Conservation (phyloP, 768 basidiomycete species). For the Leccinum incarnatum region DNA sequence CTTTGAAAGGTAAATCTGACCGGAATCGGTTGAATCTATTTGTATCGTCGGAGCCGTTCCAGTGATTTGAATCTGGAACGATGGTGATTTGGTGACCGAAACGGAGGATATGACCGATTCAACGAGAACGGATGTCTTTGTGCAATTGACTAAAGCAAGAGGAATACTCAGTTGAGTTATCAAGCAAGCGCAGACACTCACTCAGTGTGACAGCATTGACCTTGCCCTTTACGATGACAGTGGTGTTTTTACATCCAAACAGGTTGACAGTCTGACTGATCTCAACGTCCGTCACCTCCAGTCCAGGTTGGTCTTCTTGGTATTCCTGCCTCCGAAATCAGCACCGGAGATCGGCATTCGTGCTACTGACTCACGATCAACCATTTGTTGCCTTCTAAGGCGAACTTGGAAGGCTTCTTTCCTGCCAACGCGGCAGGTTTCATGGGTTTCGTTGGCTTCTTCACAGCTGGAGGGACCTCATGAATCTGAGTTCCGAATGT, state of each 20-base stretch:
- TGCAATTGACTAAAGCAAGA: conserved; percentile 68
- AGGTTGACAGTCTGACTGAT: conserved; percentile 84
- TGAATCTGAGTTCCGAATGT: not conserved
- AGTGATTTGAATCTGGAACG: conserved; percentile 89
- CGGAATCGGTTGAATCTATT: conserved; percentile 92
- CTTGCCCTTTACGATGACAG: conserved; percentile 86
- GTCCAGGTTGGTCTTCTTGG: conserved; percentile 73
- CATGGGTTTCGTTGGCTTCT: conserved; percentile 74
- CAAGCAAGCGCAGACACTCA: conserved; percentile 30
- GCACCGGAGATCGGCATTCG: not conserved
- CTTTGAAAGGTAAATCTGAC: conserved; percentile 90
- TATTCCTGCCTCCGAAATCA: conserved; percentile 63
- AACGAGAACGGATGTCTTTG: conserved; percentile 82
- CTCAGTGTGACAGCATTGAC: conserved; percentile 90
- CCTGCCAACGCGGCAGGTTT: conserved; percentile 82
- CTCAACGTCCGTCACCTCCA: conserved; percentile 75
- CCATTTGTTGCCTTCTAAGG: conserved; percentile 93
- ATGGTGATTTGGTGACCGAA: conserved; percentile 86
- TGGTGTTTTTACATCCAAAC: conserved; percentile 85
- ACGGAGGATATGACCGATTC: conserved; percentile 93
- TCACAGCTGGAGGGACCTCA: conserved; percentile 32
- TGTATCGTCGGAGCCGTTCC: conserved; percentile 90
- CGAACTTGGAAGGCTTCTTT: conserved; percentile 91
- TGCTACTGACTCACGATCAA: conserved; percentile 57
- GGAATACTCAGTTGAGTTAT: conserved; percentile 3